Evolutionary conservation across 2,329 filamentous ascomycete genomes (phyloP).

Genomic region (Calonectria montana): DNA sequence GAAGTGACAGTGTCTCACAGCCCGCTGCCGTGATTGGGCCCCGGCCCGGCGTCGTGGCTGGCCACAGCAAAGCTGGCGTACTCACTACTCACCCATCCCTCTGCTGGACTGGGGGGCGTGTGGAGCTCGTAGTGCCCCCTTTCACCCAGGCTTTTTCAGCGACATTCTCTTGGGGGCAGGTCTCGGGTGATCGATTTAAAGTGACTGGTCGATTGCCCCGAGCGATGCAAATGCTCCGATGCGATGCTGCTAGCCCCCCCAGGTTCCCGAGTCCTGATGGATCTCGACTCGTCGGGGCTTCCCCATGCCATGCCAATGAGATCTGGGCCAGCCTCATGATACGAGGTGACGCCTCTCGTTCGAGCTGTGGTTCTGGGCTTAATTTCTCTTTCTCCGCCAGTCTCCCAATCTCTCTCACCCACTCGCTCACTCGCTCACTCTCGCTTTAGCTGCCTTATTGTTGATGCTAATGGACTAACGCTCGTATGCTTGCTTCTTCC

Average conservation of each 20-base stretch:
- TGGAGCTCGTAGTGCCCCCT: neutral
- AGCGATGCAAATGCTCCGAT: conserved; percentile 19
- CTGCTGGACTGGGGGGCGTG: neutral
- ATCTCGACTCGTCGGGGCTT: conserved; percentile 20
- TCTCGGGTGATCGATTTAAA: conserved; percentile 20
- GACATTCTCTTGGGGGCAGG: neutral
- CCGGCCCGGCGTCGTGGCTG: neutral
- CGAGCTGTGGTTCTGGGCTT: neutral
- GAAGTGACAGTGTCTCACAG: conserved; percentile 1
- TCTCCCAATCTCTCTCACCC: neutral
- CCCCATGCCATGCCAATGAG: conserved; percentile 13
- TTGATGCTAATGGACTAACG: neutral
- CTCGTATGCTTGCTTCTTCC: neutral
- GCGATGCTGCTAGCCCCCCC: conserved; percentile 11
- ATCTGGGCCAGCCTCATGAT: conserved; percentile 32
- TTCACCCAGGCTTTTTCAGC: neutral
- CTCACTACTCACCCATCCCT: neutral
- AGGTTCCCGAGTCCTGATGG: neutral
- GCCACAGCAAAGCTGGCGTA: neutral
- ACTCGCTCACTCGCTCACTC: neutral
- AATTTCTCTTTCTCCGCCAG: too few species aligned
- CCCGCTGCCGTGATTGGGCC: neutral
- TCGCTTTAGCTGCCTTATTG: neutral
- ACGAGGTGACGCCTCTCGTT: conserved; percentile 21
- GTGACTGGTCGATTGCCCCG: conserved; percentile 18